Evolutionary conservation across 2,329 filamentous ascomycete species (phyloP), one percentile per base, ranked within the genome.

Genomic region (Exophiala mesophila): DNA sequence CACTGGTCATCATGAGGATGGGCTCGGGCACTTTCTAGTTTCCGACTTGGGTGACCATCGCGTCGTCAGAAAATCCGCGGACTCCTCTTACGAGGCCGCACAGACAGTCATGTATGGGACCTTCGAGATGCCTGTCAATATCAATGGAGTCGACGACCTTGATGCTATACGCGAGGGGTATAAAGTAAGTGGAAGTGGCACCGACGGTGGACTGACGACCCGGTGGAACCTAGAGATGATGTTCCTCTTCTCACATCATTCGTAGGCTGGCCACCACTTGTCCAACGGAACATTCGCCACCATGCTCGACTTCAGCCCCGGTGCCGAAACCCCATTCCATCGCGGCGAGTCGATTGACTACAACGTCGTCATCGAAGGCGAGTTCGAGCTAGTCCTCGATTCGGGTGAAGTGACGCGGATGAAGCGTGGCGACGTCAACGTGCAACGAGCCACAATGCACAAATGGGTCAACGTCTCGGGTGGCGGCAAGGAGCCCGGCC

Each of bases 271-370:
- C 24, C 24, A 28, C 24, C 24, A 28, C 24, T 8, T 28, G 9
- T 7, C 7, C 8, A n/a, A 33, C 31, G 31, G 31, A 8, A 33
- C n/a, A 13, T 33, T n/a, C 31, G 31, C 9, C 18, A 5, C 3
- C n/a, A 5, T 23, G 34, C 15, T 35, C 43, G 70, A 74, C 49
- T 71, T 73, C 50, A 58, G 59, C 0, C 71, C 71, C 1, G 57
- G 55, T 3, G 61, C 63, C 19, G 53, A 56, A n/a, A 61, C 61
- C 10, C 55, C 67, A n/a, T 70, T 74, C 63, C 74, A 77, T 49
- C 67, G 73, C n/a, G 75, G 72, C 1, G 63, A 70, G 49, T 71
- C 64, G 17, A 57, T 77, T 3, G 74, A 77, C 51, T 76, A 71
- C 45, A 73, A 71, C 2, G 62, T 76, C 36, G 64, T 77, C 2